These are phyloP conservation scores for Plasmopara viticola DNA, from an alignment of 352 stramenopile species.

Conservation along the genomic window DNA sequence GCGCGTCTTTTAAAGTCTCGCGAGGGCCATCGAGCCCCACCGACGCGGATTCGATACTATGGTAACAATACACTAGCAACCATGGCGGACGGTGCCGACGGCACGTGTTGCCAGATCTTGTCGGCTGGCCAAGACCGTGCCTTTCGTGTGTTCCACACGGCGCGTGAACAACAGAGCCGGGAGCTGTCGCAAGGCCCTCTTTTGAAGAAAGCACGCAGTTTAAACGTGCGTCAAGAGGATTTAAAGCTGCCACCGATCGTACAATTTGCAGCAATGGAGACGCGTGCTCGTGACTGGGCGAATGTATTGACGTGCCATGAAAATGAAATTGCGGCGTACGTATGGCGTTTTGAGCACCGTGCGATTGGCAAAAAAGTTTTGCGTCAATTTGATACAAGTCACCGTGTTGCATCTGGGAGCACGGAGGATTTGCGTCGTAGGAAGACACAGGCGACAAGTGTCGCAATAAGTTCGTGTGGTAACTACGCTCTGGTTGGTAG, in stretches of 20 bases:
- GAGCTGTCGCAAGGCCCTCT: conserved; percentile 89
- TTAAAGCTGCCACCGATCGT: conserved; percentile 90
- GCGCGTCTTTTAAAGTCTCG: conserved; percentile 87
- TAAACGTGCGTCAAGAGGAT: conserved; percentile 79
- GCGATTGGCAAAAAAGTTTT: conserved; percentile 92
- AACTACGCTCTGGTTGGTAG: conserved; percentile 93
- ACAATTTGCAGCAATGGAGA: conserved; percentile 89
- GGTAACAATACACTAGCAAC: conserved; percentile 84
- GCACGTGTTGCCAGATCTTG: conserved; percentile 85
- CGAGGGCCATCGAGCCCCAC: conserved; percentile 79
- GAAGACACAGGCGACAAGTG: conserved; percentile 60
- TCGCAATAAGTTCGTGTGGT: conserved; percentile 87
- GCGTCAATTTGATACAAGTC: conserved; percentile 76
- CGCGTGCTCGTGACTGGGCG: conserved; percentile 84
- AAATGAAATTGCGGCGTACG: conserved; percentile 89
- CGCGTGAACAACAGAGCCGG: conserved; percentile 81
- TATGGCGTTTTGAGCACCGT: conserved; percentile 90
- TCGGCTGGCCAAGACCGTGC: conserved; percentile 84
- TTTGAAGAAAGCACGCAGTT: conserved; percentile 87
- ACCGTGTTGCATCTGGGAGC: conserved; percentile 50
- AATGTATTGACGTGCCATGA: conserved; percentile 95
- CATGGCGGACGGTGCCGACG: conserved; percentile 78
- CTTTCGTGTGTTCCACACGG: conserved; percentile 90
- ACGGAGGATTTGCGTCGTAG: conserved; percentile 56
- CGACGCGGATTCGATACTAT: conserved; percentile 87